A percentile compares a stretch with the other conserved stretches of the same genome.
phyloP scores from a whole-genome alignment of 2,329 filamentous ascomycete species.

The Trichoderma asperellum region DNA sequence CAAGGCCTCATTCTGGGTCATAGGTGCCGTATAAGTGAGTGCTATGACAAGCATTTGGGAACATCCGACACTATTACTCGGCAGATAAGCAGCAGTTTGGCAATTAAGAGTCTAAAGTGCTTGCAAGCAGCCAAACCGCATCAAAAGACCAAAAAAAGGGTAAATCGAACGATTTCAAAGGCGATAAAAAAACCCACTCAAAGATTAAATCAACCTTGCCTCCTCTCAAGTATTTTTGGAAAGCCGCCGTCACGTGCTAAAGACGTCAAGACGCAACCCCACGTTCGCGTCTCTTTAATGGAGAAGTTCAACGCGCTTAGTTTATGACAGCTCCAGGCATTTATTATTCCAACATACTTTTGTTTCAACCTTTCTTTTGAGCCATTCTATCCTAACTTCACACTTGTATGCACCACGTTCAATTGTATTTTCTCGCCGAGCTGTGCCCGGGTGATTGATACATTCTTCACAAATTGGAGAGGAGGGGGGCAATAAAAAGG shows the following conservation, averaged over 20 bases:
- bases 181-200: neutral
- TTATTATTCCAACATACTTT: neutral
- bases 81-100: neutral
- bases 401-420: neutral
- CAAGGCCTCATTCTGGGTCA: neutral
- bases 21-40: neutral
- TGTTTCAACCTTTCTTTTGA: neutral
- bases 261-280: slow-evolving; percentile 14
- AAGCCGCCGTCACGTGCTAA: slow-evolving; percentile 5
- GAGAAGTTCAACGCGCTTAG: neutral
- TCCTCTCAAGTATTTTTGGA: neutral
- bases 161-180: neutral
- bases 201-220: neutral
- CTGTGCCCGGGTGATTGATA: neutral
- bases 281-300: slow-evolving; percentile 28
- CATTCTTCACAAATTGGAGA: neutral
- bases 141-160: neutral
- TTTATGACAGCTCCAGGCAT: neutral
- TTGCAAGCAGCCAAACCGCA: neutral
- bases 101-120: neutral
- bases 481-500: neutral
- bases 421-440: neutral
- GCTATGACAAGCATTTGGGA: neutral
- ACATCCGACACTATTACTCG: neutral
- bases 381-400: neutral